phyloP scores from a whole-genome alignment of 2,329 filamentous ascomycete genomes.

The Venturia effusa region DNA sequence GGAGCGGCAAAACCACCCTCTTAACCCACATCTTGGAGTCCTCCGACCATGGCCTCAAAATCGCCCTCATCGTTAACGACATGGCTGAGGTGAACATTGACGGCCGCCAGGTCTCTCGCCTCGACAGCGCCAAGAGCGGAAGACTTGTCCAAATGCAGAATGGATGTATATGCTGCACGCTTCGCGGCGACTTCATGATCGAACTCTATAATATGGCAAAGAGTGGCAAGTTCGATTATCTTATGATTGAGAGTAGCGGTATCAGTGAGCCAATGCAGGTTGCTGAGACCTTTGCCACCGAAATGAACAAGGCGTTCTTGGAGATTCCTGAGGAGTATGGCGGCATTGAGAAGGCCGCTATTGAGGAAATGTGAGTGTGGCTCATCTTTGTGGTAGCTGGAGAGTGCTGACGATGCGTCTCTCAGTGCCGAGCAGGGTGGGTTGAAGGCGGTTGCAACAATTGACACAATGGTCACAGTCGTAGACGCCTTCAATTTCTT shows the following conservation, averaged over 20 bases:
- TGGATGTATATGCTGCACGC: constrained; percentile 64
- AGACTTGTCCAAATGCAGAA: constrained; percentile 60
- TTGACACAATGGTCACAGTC: constrained; percentile 60
- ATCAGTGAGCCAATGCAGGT: constrained; percentile 61
- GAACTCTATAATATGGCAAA: constrained; percentile 56
- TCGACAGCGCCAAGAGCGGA: constrained; percentile 48
- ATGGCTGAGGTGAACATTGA: constrained; percentile 54
- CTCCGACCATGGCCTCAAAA: constrained; percentile 52
- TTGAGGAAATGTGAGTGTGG: constrained; percentile 34
- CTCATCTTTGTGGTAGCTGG: not conserved
- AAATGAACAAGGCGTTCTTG: constrained; percentile 38
- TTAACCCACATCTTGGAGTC: constrained; percentile 57
- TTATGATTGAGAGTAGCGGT: constrained; percentile 57
- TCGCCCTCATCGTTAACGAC: constrained; percentile 65
- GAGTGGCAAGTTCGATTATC: constrained; percentile 55
- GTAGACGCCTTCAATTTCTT: constrained; percentile 60
- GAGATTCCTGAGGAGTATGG: constrained; percentile 33
- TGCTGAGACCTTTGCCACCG: constrained; percentile 53
- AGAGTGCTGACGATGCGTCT: constrained; percentile 29
- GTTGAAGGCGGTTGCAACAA: constrained; percentile 48
- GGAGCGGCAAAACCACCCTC: constrained; percentile 61
- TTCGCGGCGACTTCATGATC: constrained; percentile 59
- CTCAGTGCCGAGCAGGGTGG: constrained; percentile 30
- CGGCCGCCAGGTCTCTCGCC: constrained; percentile 47
- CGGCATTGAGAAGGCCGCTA: constrained; percentile 32